Percentiles rank a stretch among this genome's conserved stretches.
Evolutionary conservation across 306 rosid species (phyloP).

Genomic region (Citrullus amarus): DNA sequence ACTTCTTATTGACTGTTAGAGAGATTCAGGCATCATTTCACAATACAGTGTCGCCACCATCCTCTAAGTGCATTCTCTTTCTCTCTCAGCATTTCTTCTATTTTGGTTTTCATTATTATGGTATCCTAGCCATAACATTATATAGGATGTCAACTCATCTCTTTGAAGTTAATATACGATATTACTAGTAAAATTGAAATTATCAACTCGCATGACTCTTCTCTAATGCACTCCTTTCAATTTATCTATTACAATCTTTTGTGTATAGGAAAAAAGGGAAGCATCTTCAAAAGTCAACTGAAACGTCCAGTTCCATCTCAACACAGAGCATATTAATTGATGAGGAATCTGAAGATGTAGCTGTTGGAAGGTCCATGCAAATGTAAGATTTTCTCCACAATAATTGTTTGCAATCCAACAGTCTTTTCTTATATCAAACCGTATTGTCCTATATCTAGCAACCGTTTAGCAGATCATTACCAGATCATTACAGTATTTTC

Average conservation of each 20-base stretch:
- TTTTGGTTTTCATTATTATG: not conserved
- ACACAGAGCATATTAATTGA: conserved; percentile 15
- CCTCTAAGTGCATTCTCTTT: not conserved
- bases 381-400: conserved; percentile 16
- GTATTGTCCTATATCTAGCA: not conserved
- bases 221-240: not conserved
- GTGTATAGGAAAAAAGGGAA: conserved; percentile 30
- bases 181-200: not conserved
- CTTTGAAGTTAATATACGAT: not conserved
- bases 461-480: not conserved
- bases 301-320: conserved; percentile 19
- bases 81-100: not conserved
- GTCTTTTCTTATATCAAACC: not conserved
- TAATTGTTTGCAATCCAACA: not conserved
- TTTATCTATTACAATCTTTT: conserved; percentile 6
- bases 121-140: not conserved
- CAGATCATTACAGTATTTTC: too few relatives aligned
- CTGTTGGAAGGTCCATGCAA: conserved; percentile 12
- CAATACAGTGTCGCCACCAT: not conserved
- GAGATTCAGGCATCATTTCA: not conserved
- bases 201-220: not conserved
- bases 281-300: conserved; percentile 21
- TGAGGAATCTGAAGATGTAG: conserved; percentile 16
- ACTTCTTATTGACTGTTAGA: not conserved
- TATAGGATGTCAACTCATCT: not conserved